phyloP scores from a whole-genome alignment of 2,329 filamentous ascomycete genomes.

The Colletotrichum spaethianum region DNA sequence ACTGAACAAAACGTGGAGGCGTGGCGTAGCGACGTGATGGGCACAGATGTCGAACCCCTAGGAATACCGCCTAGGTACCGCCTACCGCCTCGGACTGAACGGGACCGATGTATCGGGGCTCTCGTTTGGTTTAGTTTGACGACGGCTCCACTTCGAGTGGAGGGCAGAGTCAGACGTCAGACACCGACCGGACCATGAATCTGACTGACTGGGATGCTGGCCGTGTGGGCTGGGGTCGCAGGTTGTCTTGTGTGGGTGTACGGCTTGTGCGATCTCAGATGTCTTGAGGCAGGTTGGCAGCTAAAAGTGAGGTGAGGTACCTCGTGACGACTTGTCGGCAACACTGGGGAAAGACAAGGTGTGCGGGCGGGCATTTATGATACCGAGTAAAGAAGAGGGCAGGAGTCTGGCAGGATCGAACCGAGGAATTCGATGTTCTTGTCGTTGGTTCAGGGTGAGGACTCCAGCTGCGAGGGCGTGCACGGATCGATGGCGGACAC shows the following conservation, averaged over 20 bases:
- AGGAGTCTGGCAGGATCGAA: not conserved
- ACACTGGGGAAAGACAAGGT: not conserved
- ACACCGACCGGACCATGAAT: not conserved
- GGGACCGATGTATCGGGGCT: slow-evolving; percentile 24
- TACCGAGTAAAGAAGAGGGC: too few relatives aligned
- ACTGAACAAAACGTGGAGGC: not conserved
- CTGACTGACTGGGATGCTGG: not conserved
- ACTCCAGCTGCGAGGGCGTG: not conserved
- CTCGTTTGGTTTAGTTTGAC: slow-evolving; percentile 16
- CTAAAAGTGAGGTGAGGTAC: not conserved
- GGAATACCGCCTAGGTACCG: not conserved
- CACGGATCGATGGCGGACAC: not conserved
- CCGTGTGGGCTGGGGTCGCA: not conserved
- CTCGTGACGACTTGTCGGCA: not conserved
- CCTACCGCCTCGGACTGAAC: slow-evolving; percentile 2
- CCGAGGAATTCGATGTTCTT: slow-evolving; percentile 4
- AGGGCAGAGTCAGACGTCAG: not conserved
- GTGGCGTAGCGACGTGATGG: not conserved
- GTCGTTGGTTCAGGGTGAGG: not conserved
- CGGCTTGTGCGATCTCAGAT: not conserved
- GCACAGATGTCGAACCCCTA: not conserved
- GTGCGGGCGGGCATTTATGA: not conserved
- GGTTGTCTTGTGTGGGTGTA: not conserved
- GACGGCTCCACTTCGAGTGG: slow-evolving; percentile 1
- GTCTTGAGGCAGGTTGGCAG: not conserved